phyloP scores from a whole-genome alignment of 495 filamentous ascomycete species.

The Aspergillus haitiensis region DNA sequence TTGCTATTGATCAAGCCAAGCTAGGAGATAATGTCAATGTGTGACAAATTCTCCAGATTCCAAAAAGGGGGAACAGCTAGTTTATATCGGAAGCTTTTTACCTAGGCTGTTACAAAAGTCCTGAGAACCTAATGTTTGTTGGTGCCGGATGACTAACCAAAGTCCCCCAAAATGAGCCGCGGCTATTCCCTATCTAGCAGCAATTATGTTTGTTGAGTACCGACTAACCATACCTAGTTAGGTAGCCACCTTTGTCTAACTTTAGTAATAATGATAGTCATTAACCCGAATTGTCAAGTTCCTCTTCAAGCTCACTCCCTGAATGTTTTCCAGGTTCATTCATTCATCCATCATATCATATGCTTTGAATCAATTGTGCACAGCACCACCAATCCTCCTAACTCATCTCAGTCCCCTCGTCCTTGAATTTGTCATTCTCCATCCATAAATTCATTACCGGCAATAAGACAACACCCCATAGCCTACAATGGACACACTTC shows the following conservation, averaged over 20 bases:
- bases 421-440: too few relatives aligned
- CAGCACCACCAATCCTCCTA: too few relatives aligned
- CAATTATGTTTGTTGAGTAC: neutral
- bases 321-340: too few relatives aligned
- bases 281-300: too few relatives aligned
- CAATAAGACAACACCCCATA: too few relatives aligned
- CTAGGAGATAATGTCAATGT: neutral
- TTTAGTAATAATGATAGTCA: too few relatives aligned
- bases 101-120: neutral
- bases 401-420: too few relatives aligned
- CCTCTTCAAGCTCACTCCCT: too few relatives aligned
- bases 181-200: neutral
- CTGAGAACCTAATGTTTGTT: neutral
- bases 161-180: neutral
- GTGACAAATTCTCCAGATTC: neutral
- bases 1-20: conserved; percentile 17
- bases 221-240: neutral
- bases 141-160: neutral
- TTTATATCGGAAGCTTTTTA: neutral
- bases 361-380: too few relatives aligned
- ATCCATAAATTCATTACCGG: too few relatives aligned
- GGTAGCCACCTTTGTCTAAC: neutral
- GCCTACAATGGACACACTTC: conserved; percentile 33
- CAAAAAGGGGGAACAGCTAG: neutral
- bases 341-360: too few relatives aligned